A percentile compares a stretch with the other conserved stretches of the same genome.
phyloP scores from a whole-genome alignment of 2,329 filamentous ascomycete genomes.

The Alternaria arborescens region DNA sequence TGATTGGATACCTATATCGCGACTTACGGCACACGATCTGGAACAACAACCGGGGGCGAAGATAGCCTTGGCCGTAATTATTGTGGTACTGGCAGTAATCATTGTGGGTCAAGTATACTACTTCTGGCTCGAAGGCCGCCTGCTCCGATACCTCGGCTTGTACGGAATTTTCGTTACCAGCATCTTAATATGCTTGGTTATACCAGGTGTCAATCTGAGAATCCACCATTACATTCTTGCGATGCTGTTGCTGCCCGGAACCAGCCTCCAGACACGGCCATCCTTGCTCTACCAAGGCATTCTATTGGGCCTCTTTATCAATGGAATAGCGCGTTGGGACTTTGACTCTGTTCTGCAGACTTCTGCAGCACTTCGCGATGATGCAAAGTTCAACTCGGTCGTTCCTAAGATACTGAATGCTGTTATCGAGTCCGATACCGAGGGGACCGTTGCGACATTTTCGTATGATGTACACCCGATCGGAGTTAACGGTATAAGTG shows the following conservation, averaged over 20 bases:
- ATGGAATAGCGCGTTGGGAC: slow-evolving; percentile 49
- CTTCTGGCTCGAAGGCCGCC: slow-evolving; percentile 83
- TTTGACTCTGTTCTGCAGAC: slow-evolving; percentile 78
- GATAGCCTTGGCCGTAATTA: slow-evolving; percentile 77
- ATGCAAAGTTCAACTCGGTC: slow-evolving; percentile 62
- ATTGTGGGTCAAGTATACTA: slow-evolving; percentile 80
- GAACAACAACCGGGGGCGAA: slow-evolving; percentile 88
- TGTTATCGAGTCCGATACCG: slow-evolving; percentile 25
- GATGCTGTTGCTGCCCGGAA: slow-evolving; percentile 47
- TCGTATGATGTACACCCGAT: slow-evolving; percentile 58
- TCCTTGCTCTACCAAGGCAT: slow-evolving; percentile 49
- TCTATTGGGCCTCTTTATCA: slow-evolving; percentile 48
- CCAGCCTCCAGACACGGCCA: slow-evolving; percentile 46
- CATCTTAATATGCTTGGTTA: slow-evolving; percentile 72
- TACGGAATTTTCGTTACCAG: slow-evolving; percentile 73
- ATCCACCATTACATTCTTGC: slow-evolving; percentile 74
- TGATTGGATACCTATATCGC: slow-evolving; percentile 88
- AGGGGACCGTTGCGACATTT: slow-evolving; percentile 67
- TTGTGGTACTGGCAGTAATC: slow-evolving; percentile 73
- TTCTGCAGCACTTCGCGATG: slow-evolving; percentile 70
- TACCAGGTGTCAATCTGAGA: slow-evolving; percentile 81
- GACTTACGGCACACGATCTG: slow-evolving; percentile 87
- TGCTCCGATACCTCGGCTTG: slow-evolving; percentile 78
- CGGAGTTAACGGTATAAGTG: slow-evolving; percentile 74
- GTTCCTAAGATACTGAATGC: slow-evolving; percentile 59